Evolutionary conservation across 2,329 filamentous ascomycete genomes (phyloP).

Genomic region (Beauveria sp.): DNA sequence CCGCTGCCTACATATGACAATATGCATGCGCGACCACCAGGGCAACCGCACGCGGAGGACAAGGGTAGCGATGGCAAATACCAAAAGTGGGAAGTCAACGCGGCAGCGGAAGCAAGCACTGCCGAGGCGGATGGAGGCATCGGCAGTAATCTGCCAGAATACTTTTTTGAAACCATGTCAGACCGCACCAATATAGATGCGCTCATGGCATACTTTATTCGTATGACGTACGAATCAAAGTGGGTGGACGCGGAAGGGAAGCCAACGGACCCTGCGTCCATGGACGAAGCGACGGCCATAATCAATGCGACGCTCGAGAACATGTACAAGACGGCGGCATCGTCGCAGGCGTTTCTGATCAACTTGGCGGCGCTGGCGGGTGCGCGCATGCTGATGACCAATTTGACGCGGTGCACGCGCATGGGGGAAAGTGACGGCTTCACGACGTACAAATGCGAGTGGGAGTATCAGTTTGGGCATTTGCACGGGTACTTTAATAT

Average conservation of each 20-base stretch:
- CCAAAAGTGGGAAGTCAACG: background rate
- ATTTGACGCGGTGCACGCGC: conserved; percentile 33
- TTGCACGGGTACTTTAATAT: conserved; percentile 46
- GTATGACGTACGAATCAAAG: conserved; percentile 39
- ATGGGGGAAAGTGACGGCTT: conserved; percentile 34
- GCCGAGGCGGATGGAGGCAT: background rate
- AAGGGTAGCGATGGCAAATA: background rate
- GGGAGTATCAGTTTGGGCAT: conserved; percentile 49
- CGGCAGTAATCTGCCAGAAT: conserved; percentile 17
- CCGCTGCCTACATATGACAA: conserved; percentile 7
- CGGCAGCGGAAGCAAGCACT: background rate
- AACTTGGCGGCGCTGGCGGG: conserved; percentile 52
- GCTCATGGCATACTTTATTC: conserved; percentile 48
- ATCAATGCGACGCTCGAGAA: conserved; percentile 45
- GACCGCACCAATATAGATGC: conserved; percentile 50
- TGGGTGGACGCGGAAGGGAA: conserved; percentile 45
- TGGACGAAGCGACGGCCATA: conserved; percentile 49
- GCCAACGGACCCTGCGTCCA: conserved; percentile 32
- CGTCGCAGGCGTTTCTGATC: conserved; percentile 49
- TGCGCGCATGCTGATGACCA: conserved; percentile 41
- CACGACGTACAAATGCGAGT: conserved; percentile 43
- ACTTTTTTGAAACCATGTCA: conserved; percentile 29
- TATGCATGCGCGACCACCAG: conserved; percentile 4
- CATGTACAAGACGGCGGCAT: conserved; percentile 42
- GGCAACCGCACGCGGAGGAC: background rate